phyloP scores from a whole-genome alignment of 768 basidiomycete genomes.

The Boletus subcaerulescens region DNA sequence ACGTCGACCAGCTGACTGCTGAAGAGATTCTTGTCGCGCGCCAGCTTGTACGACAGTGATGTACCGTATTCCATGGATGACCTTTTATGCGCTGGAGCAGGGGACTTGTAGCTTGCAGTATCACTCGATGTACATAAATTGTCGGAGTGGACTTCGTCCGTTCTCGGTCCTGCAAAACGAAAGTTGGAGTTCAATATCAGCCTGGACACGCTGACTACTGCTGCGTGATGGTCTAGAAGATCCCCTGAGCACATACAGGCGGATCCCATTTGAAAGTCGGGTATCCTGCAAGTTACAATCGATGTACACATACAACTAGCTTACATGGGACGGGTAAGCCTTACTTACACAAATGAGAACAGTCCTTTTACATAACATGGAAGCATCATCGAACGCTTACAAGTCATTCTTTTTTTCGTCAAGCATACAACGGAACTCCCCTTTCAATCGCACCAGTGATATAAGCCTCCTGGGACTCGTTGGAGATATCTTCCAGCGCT shows the following conservation, averaged over 20 bases:
- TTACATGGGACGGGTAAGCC: neutral
- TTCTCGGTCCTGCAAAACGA: neutral
- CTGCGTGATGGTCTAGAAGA: neutral
- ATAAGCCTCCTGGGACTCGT: slow-evolving; percentile 66
- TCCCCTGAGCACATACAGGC: too few species aligned
- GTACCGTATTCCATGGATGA: neutral
- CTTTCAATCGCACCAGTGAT: slow-evolving; percentile 29
- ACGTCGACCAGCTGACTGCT: slow-evolving; percentile 63
- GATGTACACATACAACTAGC: neutral
- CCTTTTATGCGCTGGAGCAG: neutral
- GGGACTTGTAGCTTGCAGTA: slow-evolving; percentile 10
- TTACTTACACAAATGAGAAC: neutral
- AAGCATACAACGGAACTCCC: slow-evolving; percentile 11
- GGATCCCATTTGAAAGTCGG: neutral
- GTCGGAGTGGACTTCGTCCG: neutral
- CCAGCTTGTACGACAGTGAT: slow-evolving; percentile 39
- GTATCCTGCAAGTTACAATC: neutral
- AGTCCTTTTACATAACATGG: too few species aligned
- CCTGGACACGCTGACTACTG: neutral
- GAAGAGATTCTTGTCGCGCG: slow-evolving; percentile 72
- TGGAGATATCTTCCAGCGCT: slow-evolving; percentile 68
- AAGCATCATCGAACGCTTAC: neutral
- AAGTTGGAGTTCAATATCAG: too few species aligned
- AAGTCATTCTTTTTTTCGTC: neutral
- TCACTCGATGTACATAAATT: slow-evolving; percentile 10